phyloP scores from a whole-genome alignment of 306 rosid genomes.

The Mimosa pudica region DNA sequence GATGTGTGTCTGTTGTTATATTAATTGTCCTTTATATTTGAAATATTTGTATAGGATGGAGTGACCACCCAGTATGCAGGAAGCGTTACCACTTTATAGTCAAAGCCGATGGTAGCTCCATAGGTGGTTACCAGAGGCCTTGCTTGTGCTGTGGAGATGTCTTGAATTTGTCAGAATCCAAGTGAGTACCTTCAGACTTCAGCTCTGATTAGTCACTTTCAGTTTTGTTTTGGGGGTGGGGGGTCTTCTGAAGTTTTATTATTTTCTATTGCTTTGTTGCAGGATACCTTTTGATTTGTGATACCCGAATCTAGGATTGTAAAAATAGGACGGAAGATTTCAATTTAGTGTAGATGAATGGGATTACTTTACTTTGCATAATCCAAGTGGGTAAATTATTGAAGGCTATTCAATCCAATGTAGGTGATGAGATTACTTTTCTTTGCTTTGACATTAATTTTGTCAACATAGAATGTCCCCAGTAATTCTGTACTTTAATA shows the following conservation, averaged over 20 bases:
- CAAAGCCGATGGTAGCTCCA: conserved; percentile 87
- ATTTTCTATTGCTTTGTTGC: conserved; percentile 17
- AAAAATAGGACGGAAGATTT: conserved; percentile 4
- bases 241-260: conserved; percentile 4
- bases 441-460: neutral
- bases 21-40: conserved; percentile 14
- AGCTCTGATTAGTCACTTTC: neutral
- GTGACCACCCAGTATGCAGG: conserved; percentile 90
- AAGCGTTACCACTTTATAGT: conserved; percentile 94
- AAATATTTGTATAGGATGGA: conserved; percentile 69
- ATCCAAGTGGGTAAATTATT: neutral
- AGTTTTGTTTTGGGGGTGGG: neutral
- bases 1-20: conserved; percentile 26
- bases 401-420: neutral
- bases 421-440: neutral
- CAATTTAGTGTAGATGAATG: conserved; percentile 19
- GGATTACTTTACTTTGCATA: neutral
- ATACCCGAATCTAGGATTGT: neutral
- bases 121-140: conserved; percentile 95
- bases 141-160: conserved; percentile 98
- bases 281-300: neutral
- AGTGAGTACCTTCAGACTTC: conserved; percentile 56
- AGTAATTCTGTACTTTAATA: conserved; percentile 7
- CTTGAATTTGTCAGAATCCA: conserved; percentile 90
- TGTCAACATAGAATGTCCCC: neutral